Percentiles rank a stretch among this genome's conserved stretches.
These are phyloP conservation scores for Sphaerulina vaccinii DNA, from an alignment of 2,329 filamentous ascomycete species.

Conservation along the genomic window DNA sequence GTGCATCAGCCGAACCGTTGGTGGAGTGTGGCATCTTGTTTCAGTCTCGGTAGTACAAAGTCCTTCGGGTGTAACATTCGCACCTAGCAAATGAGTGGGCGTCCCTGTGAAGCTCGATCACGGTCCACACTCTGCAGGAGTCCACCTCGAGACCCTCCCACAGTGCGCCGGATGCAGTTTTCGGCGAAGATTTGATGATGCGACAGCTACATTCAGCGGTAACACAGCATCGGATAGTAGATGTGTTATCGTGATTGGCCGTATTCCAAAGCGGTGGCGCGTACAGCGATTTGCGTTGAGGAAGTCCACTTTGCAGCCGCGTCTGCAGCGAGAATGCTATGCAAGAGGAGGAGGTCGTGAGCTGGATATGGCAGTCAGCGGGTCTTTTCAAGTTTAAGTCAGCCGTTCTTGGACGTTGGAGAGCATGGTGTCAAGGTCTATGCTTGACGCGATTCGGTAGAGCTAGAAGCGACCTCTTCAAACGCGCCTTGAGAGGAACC, in stretches of 20 bases:
- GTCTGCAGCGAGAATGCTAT: background rate
- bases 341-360: background rate
- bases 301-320: background rate
- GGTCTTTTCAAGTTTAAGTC: background rate
- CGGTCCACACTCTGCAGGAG: conserved; percentile 8
- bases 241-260: conserved; percentile 3
- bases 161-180: background rate
- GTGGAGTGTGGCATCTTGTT: conserved; percentile 23
- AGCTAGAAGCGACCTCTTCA: background rate
- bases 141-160: background rate
- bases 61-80: conserved; percentile 16
- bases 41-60: conserved; percentile 10
- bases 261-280: background rate
- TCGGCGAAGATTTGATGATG: background rate
- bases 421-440: background rate
- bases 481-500: background rate
- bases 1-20: conserved; percentile 16
- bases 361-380: background rate
- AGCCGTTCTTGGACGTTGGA: conserved; percentile 3
- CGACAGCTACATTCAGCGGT: background rate
- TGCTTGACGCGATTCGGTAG: conserved; percentile 4
- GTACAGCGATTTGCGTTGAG: background rate
- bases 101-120: conserved; percentile 13
- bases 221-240: background rate
- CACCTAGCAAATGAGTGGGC: conserved; percentile 5